These are phyloP conservation scores for Penicillium sp. DNA, from an alignment of 2,329 filamentous ascomycete species.

Conservation along the genomic window DNA sequence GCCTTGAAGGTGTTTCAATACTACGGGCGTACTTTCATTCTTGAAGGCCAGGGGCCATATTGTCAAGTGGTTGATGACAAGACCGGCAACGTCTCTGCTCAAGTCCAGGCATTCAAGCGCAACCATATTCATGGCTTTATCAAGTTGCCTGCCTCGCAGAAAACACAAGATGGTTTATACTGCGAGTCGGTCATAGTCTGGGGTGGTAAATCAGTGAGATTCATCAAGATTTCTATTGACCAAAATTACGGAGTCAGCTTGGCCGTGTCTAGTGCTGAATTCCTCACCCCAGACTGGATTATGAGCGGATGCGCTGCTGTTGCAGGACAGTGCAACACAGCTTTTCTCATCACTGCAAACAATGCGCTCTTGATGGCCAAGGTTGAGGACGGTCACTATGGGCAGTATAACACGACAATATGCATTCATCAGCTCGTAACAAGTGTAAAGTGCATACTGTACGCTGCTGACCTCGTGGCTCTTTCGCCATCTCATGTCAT, in stretches of 20 bases:
- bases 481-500: conserved; percentile 63
- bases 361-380: conserved; percentile 71
- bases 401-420: conserved; percentile 31
- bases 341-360: conserved; percentile 78
- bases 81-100: conserved; percentile 34
- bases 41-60: conserved; percentile 47
- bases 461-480: conserved; percentile 76
- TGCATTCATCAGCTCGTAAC: conserved; percentile 50
- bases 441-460: conserved; percentile 76
- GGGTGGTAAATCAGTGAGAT: conserved; percentile 65
- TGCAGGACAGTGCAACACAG: conserved; percentile 39
- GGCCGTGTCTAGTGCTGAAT: conserved; percentile 46
- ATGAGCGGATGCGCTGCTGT: conserved; percentile 62
- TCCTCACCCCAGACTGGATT: conserved; percentile 72
- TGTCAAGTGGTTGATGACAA: conserved; percentile 39
- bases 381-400: conserved; percentile 20
- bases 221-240: conserved; percentile 38
- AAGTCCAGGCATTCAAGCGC: conserved; percentile 40
- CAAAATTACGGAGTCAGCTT: conserved; percentile 31
- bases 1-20: conserved; percentile 41
- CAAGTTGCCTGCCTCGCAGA: conserved; percentile 24
- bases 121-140: conserved; percentile 47
- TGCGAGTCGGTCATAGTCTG: conserved; percentile 59
- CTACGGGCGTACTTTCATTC: conserved; percentile 33
- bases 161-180: conserved; percentile 18